Conservation (phyloP, 2,329 filamentous ascomycete species). For the Venturia aucupariae region DNA sequence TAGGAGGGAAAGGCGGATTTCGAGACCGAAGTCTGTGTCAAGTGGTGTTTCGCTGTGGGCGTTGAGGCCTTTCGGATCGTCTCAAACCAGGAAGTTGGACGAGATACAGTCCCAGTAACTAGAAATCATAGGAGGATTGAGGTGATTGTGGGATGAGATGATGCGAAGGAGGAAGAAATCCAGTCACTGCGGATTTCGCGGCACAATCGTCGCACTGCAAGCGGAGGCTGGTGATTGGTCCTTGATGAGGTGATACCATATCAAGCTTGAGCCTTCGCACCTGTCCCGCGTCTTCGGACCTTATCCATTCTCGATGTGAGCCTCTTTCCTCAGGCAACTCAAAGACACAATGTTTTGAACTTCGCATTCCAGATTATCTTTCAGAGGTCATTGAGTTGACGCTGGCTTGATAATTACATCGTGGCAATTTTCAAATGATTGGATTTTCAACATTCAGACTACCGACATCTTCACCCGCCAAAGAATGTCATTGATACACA, state of each 20-base stretch:
- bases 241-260: not conserved
- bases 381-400: no score
- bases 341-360: not conserved
- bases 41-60: not conserved
- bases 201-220: not conserved
- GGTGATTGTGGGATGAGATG: not conserved
- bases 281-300: not conserved
- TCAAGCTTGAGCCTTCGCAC: not conserved
- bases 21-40: not conserved
- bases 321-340: not conserved
- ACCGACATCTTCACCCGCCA: no score
- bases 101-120: constrained; percentile 13
- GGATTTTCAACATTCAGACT: no score
- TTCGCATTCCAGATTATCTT: no score
- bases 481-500: not conserved
- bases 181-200: not conserved
- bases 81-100: constrained; percentile 14
- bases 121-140: constrained; percentile 8
- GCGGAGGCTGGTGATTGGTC: not conserved
- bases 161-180: not conserved
- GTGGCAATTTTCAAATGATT: no score
- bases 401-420: no score
- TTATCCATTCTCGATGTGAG: not conserved
- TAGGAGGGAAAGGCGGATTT: not conserved
- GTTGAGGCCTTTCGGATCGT: constrained; percentile 4